Percentiles rank a stretch among this genome's conserved stretches.
These are phyloP conservation scores for Erodium texanum DNA, from an alignment of 441 rosid genomes.

Conservation along the genomic window DNA sequence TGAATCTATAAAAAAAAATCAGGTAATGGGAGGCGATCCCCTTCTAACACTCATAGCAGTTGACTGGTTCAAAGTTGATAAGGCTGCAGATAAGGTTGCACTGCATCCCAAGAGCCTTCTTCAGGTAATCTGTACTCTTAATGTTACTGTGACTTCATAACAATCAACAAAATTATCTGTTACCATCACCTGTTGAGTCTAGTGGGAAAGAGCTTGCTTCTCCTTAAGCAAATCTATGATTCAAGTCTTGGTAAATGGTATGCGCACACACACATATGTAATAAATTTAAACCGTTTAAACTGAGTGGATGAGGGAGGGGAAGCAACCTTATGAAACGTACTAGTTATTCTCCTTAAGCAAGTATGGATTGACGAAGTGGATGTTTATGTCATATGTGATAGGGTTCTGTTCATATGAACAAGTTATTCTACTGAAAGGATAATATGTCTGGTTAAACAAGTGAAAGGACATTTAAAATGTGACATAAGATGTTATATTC, in stretches of 20 bases:
- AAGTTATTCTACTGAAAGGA: background rate
- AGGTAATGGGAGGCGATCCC: slow-evolving; percentile 92
- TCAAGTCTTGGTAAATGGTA: background rate
- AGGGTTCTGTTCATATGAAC: background rate
- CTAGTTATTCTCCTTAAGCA: background rate
- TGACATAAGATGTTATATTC: background rate
- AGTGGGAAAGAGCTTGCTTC: background rate
- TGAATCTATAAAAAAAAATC: slow-evolving; percentile 9
- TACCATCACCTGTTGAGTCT: background rate
- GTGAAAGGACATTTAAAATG: too few relatives aligned
- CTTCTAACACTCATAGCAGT: slow-evolving; percentile 86
- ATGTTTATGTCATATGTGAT: background rate
- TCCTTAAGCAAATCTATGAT: background rate
- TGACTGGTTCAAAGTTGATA: slow-evolving; percentile 89
- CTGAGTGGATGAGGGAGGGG: background rate
- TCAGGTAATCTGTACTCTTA: slow-evolving; percentile 48
- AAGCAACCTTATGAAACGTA: background rate
- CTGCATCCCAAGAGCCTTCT: slow-evolving; percentile 76
- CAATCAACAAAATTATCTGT: background rate
- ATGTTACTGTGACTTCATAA: background rate
- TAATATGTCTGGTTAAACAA: background rate
- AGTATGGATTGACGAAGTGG: background rate
- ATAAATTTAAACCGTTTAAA: background rate
- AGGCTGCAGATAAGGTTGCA: slow-evolving; percentile 52
- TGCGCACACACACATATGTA: background rate